phyloP scores from a whole-genome alignment of 495 filamentous ascomycete genomes.

The Aspergillus nanangensis region DNA sequence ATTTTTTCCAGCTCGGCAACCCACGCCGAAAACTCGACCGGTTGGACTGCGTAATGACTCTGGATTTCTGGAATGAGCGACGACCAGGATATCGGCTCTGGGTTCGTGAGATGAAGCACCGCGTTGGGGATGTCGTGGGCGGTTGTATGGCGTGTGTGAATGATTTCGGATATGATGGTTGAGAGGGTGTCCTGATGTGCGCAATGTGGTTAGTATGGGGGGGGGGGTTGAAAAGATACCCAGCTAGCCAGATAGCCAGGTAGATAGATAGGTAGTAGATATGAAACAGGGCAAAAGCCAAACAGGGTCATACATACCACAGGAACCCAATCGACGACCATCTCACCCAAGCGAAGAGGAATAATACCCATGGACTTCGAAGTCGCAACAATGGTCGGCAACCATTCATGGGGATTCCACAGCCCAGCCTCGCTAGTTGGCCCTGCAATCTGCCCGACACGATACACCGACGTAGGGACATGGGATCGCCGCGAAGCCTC shows the following conservation, averaged over 20 bases:
- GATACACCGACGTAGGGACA: conserved; percentile 42
- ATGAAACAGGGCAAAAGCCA: no score
- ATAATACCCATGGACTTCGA: conserved; percentile 14
- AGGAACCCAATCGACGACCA: conserved; percentile 12
- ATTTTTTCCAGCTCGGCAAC: conserved; percentile 11
- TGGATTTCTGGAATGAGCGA: conserved; percentile 12
- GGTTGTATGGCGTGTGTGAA: conserved; percentile 4
- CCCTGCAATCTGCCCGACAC: conserved; percentile 57
- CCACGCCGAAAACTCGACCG: conserved; percentile 15
- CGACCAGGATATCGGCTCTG: conserved; percentile 12
- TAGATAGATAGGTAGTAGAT: no score
- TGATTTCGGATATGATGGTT: conserved; percentile 10
- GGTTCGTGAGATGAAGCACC: conserved; percentile 25
- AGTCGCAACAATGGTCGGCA: conserved; percentile 24
- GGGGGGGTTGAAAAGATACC: no score
- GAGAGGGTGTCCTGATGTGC: conserved; percentile 15
- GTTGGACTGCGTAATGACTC: neutral
- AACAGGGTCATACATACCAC: no score
- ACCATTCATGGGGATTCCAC: conserved; percentile 37
- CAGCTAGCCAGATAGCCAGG: neutral
- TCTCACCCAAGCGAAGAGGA: conserved; percentile 3
- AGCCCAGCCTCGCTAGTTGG: conserved; percentile 25
- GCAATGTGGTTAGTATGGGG: neutral
- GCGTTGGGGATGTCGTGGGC: neutral
- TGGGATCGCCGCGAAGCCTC: conserved; percentile 29